phyloP scores from a whole-genome alignment of 2,329 filamentous ascomycete species.

The Fusarium pininemorale region DNA sequence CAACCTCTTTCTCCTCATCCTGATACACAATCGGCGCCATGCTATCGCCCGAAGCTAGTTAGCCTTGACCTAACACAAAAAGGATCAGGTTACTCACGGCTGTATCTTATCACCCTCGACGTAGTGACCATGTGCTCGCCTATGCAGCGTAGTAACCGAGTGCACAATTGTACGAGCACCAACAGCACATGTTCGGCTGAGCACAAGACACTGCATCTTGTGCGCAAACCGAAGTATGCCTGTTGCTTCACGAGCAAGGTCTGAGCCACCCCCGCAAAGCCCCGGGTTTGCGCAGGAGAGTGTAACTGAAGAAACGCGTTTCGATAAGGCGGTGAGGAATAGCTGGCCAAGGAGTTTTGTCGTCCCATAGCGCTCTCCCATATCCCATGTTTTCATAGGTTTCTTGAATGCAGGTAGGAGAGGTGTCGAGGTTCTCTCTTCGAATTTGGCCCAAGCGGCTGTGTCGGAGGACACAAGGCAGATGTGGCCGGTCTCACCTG shows the following conservation, averaged over 20 bases:
- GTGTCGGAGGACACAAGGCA: not conserved
- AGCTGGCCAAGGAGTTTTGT: not conserved
- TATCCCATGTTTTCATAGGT: not conserved
- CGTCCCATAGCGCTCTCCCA: not conserved
- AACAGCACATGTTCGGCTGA: not conserved
- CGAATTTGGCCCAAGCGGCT: not conserved
- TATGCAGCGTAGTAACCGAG: not conserved
- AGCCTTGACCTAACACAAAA: not conserved
- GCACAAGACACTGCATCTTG: not conserved
- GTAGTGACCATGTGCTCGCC: not conserved
- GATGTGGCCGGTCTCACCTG: not conserved
- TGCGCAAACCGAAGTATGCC: not conserved
- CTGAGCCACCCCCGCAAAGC: not conserved
- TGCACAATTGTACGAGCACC: not conserved
- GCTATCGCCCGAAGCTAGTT: accelerated
- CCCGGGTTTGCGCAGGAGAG: not conserved
- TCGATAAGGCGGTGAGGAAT: not conserved
- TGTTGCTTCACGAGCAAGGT: not conserved
- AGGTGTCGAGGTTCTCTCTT: not conserved
- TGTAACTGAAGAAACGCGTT: not conserved
- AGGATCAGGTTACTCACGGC: not conserved
- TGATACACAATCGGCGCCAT: not conserved
- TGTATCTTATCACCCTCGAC: not conserved
- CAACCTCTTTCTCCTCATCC: not conserved
- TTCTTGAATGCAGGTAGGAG: not conserved